phyloP scores from a whole-genome alignment of 192 early-diverging fungal species.

The Coemansia sp. region DNA sequence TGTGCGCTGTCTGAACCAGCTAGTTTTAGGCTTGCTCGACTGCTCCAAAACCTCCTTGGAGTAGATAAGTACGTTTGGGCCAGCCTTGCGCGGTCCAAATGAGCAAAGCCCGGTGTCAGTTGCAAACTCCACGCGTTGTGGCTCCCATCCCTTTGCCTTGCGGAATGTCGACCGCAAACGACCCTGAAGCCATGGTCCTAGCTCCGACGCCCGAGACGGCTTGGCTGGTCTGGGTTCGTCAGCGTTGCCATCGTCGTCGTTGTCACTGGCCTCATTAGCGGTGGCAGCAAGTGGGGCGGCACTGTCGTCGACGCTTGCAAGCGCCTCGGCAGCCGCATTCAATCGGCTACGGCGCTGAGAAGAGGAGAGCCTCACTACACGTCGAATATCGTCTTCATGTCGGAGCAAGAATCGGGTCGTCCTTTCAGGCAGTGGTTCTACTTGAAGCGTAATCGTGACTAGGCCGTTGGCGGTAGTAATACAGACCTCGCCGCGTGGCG shows the following conservation, averaged over 20 bases:
- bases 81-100: conserved; percentile 41
- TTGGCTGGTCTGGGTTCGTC: conserved; percentile 13
- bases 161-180: conserved; percentile 37
- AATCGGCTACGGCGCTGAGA: conserved; percentile 36
- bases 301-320: conserved; percentile 16
- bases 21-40: conserved; percentile 19
- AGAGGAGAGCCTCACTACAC: conserved; percentile 30
- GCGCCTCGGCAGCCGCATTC: conserved; percentile 33
- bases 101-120: conserved; percentile 26
- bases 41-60: conserved; percentile 30
- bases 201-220: conserved; percentile 46
- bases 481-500: conserved; percentile 44
- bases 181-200: conserved; percentile 46
- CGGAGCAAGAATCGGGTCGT: conserved; percentile 38
- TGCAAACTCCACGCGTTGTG: conserved; percentile 41
- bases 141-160: conserved; percentile 53
- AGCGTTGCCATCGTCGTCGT: conserved; percentile 21
- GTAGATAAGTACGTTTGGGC: conserved; percentile 53
- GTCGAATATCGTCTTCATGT: conserved; percentile 46
- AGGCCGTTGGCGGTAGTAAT: conserved; percentile 51
- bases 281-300: conserved; percentile 8
- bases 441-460: conserved; percentile 39
- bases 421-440: conserved; percentile 50
- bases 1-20: conserved; percentile 38
- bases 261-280: conserved; percentile 1